These are phyloP conservation scores for Furcasterigmium sp. DNA, from an alignment of 2,329 filamentous ascomycete genomes.

Conservation along the genomic window DNA sequence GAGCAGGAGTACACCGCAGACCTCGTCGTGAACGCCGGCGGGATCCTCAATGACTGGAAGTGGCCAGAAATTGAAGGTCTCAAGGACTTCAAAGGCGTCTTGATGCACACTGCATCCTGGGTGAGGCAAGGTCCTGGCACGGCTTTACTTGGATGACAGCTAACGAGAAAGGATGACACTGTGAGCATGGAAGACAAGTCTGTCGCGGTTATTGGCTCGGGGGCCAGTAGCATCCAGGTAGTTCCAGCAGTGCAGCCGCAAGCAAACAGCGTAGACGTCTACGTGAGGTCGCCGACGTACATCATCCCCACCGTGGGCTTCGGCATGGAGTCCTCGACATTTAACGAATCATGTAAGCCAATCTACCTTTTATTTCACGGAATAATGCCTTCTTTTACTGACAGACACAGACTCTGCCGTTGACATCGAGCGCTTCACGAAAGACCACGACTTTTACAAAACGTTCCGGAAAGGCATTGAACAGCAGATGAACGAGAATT, in stretches of 20 bases:
- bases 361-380: neutral
- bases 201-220: constrained; percentile 30
- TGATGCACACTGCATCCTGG: constrained; percentile 27
- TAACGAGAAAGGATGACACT: constrained; percentile 24
- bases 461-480: constrained; percentile 28
- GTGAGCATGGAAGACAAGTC: constrained; percentile 28
- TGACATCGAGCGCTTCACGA: constrained; percentile 3
- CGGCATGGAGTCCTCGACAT: neutral
- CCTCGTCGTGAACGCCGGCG: constrained; percentile 14
- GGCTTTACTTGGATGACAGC: neutral
- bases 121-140: neutral
- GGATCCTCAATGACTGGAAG: constrained; percentile 28
- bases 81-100: constrained; percentile 35
- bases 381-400: neutral
- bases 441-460: constrained; percentile 7
- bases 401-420: neutral
- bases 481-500: constrained; percentile 30
- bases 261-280: constrained; percentile 32
- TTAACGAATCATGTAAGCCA: neutral
- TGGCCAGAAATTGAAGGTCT: constrained; percentile 43
- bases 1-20: constrained; percentile 5
- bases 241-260: constrained; percentile 34
- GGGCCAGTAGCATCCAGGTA: constrained; percentile 30
- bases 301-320: constrained; percentile 25
- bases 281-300: constrained; percentile 40